Conservation (phyloP, 2,329 filamentous ascomycete genomes). For the Corynespora cassiicola region DNA sequence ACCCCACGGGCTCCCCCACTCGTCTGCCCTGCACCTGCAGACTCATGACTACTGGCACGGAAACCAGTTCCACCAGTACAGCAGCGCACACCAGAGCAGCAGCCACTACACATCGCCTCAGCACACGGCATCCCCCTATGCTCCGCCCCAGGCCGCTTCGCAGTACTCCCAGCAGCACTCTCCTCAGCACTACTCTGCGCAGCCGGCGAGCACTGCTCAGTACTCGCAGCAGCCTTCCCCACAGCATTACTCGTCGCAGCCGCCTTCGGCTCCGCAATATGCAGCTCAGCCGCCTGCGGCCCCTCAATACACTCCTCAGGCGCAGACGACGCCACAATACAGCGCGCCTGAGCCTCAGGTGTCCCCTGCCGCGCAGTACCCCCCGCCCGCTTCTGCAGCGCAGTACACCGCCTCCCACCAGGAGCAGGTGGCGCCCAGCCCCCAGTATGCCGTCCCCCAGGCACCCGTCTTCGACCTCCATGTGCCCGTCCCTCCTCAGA, state of each 20-base stretch:
- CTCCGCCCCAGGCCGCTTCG: conserved; percentile 21
- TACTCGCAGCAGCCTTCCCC: conserved; percentile 33
- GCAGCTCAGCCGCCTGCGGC: conserved; percentile 20
- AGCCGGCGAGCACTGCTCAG: conserved; percentile 19
- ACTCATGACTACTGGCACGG: conserved; percentile 42
- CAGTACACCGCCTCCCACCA: conserved; percentile 29
- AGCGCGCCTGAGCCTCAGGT: conserved; percentile 16
- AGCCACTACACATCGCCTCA: conserved; percentile 33
- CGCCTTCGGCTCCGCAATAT: conserved; percentile 25
- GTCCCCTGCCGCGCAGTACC: conserved; percentile 23
- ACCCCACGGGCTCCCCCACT: too few relatives aligned
- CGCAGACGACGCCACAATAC: conserved; percentile 16
- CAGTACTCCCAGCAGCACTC: conserved; percentile 20
- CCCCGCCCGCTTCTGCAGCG: conserved; percentile 17
- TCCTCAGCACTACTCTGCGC: conserved; percentile 18
- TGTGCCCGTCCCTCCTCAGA: conserved; percentile 21
- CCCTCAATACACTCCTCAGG: conserved; percentile 26
- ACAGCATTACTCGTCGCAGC: conserved; percentile 31
- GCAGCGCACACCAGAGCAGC: conserved; percentile 28
- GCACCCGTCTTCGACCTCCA: conserved; percentile 30
- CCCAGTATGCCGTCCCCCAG: conserved; percentile 33
- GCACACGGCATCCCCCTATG: conserved; percentile 24
- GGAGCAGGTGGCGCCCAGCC: conserved; percentile 25
- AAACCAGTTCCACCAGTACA: conserved; percentile 29
- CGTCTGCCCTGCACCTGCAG: conserved; percentile 33